A percentile compares a stretch with the other conserved stretches of the same genome.
These are phyloP conservation scores for Scleroderma citrinum DNA, from an alignment of 768 basidiomycete species.

Conservation along the genomic window DNA sequence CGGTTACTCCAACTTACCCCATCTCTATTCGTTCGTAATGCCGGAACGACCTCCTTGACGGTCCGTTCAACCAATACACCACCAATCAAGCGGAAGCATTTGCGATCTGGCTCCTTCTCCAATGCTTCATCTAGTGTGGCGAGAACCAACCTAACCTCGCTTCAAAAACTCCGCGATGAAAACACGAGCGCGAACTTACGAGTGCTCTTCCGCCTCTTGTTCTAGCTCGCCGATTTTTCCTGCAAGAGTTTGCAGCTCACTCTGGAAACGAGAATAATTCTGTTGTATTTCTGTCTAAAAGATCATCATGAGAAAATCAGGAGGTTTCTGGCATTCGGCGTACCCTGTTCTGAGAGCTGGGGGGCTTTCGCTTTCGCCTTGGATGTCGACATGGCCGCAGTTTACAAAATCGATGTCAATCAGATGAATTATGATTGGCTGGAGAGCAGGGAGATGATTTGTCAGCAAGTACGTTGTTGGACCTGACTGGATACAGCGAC, in stretches of 20 bases:
- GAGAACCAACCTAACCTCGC: conserved; percentile 66
- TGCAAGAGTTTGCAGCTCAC: conserved; percentile 85
- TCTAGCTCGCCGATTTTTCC: conserved; percentile 96
- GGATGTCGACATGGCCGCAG: conserved; percentile 49
- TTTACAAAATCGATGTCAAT: too few relatives aligned
- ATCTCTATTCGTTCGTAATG: conserved; percentile 82
- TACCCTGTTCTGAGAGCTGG: conserved; percentile 69
- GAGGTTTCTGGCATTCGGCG: conserved; percentile 11
- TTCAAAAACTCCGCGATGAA: conserved; percentile 1
- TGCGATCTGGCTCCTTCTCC: conserved; percentile 79
- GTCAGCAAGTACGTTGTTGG: conserved; percentile 14
- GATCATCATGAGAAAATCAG: conserved; percentile 32
- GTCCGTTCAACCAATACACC: conserved; percentile 95
- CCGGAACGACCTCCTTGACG: conserved; percentile 90
- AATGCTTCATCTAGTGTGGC: conserved; percentile 80
- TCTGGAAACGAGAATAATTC: conserved; percentile 75
- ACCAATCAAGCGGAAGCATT: conserved; percentile 95
- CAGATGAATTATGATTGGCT: conserved; percentile 21
- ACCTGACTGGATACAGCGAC: conserved; percentile 12
- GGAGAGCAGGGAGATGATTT: conserved; percentile 19
- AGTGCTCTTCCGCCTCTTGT: conserved; percentile 92
- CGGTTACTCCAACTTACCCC: conserved; percentile 49
- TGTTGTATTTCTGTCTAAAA: conserved; percentile 76
- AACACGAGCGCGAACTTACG: conserved; percentile 43
- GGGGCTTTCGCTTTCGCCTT: conserved; percentile 57